phyloP scores from a whole-genome alignment of 345 rosid species.

The Corchorus capsularis region DNA sequence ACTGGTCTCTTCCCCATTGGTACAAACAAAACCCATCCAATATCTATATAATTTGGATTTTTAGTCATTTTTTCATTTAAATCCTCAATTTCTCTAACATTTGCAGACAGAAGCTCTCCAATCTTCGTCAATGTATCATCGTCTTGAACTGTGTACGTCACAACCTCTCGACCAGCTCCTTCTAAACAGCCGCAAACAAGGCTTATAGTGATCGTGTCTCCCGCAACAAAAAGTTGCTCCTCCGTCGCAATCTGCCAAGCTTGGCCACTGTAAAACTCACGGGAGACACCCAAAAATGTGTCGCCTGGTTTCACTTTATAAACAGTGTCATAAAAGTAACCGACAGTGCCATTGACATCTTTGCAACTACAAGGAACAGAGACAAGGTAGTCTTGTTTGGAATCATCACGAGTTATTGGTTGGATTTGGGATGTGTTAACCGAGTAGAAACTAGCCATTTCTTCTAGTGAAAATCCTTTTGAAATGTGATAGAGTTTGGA shows the following conservation, averaged over 20 bases:
- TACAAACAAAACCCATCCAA: constrained; percentile 39
- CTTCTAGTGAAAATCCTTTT: constrained; percentile 13
- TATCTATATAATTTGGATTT: constrained; percentile 31
- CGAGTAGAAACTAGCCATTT: constrained; percentile 30
- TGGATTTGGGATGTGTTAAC: constrained; percentile 28
- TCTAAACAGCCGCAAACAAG: constrained; percentile 36
- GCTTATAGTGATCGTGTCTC: constrained; percentile 17
- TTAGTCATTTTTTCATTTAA: constrained; percentile 16
- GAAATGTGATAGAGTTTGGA: constrained; percentile 37
- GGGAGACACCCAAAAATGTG: background rate
- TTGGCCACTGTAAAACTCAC: constrained; percentile 27
- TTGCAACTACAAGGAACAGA: constrained; percentile 41
- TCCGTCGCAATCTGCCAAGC: constrained; percentile 29
- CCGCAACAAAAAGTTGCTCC: constrained; percentile 20
- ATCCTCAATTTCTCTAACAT: constrained; percentile 19
- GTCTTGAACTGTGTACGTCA: constrained; percentile 35
- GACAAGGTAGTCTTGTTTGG: constrained; percentile 29
- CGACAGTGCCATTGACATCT: constrained; percentile 35
- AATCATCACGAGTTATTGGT: constrained; percentile 23
- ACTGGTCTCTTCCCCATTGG: constrained; percentile 22
- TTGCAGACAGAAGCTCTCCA: constrained; percentile 31
- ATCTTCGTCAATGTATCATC: constrained; percentile 29
- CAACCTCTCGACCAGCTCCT: constrained; percentile 24
- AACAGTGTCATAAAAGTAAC: constrained; percentile 32
- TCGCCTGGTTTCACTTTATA: constrained; percentile 22